These are phyloP conservation scores for Hypoxylon cercidicola DNA, from an alignment of 495 filamentous ascomycete species.

Conservation along the genomic window DNA sequence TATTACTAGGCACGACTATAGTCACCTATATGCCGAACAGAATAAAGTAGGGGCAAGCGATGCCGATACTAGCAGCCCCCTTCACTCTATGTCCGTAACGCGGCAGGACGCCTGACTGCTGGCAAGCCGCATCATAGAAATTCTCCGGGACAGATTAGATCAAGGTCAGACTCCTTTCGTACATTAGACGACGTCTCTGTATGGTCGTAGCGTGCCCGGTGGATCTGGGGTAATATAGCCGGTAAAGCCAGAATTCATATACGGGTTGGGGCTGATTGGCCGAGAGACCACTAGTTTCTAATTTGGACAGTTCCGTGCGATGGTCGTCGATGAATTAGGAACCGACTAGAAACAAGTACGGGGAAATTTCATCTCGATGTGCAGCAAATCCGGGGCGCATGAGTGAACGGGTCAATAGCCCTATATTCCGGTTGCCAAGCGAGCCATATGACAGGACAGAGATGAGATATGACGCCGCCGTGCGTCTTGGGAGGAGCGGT, in stretches of 20 bases:
- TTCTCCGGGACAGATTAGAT: slow-evolving; percentile 34
- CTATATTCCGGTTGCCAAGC: slow-evolving; percentile 38
- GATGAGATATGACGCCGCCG: slow-evolving; percentile 22
- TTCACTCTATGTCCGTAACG: slow-evolving; percentile 13
- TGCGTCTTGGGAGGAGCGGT: not conserved
- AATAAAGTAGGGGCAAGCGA: slow-evolving; percentile 23
- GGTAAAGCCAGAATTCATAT: slow-evolving; percentile 42
- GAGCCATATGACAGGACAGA: slow-evolving; percentile 24
- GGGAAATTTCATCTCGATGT: slow-evolving; percentile 32
- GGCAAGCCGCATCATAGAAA: slow-evolving; percentile 15
- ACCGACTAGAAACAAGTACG: slow-evolving; percentile 32
- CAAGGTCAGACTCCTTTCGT: slow-evolving; percentile 29
- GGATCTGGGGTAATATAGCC: slow-evolving; percentile 43
- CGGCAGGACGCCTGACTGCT: slow-evolving; percentile 5
- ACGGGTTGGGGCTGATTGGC: slow-evolving; percentile 34
- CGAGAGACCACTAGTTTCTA: slow-evolving; percentile 4
- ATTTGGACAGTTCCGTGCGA: slow-evolving; percentile 23
- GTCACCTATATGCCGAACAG: slow-evolving; percentile 36
- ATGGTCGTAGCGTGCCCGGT: slow-evolving; percentile 31
- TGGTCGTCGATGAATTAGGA: slow-evolving; percentile 14
- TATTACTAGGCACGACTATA: slow-evolving; percentile 5
- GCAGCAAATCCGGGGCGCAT: slow-evolving; percentile 43
- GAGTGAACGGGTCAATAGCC: slow-evolving; percentile 27
- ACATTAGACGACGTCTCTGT: slow-evolving; percentile 35
- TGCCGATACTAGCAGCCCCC: slow-evolving; percentile 21